These are phyloP conservation scores for Candida caryicola DNA, from an alignment of 805 yeast genomes.

Conservation along the genomic window DNA sequence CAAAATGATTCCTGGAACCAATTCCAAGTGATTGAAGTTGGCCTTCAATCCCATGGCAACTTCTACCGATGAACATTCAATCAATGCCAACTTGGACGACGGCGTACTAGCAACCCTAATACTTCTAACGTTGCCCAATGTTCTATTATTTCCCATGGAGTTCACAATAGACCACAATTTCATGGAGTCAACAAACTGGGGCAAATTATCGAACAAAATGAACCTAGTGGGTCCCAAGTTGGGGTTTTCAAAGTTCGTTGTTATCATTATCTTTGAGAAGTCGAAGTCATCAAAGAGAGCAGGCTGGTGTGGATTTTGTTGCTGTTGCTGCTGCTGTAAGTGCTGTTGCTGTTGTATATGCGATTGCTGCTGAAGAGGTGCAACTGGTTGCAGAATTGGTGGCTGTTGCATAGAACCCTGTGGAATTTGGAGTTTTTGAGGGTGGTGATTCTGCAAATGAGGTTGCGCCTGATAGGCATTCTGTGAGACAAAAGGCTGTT, in stretches of 20 bases:
- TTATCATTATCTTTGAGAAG: constrained; percentile 55
- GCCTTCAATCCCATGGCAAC: constrained; percentile 78
- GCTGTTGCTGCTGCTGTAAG: constrained; percentile 1
- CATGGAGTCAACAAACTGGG: constrained; percentile 59
- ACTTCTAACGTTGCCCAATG: constrained; percentile 57
- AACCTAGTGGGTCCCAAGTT: constrained; percentile 74
- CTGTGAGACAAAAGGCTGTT: background rate
- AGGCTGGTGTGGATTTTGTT: constrained; percentile 6
- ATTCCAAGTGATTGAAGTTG: constrained; percentile 75
- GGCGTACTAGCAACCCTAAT: constrained; percentile 32
- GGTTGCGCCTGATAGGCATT: constrained; percentile 14
- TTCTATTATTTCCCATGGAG: constrained; percentile 61
- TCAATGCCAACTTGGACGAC: constrained; percentile 39
- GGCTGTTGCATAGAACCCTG: constrained; percentile 2
- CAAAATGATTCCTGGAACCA: constrained; percentile 74
- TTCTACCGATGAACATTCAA: constrained; percentile 70
- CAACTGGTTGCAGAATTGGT: constrained; percentile 1
- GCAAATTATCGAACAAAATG: constrained; percentile 76
- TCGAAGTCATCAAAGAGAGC: constrained; percentile 52
- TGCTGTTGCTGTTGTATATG: constrained; percentile 6
- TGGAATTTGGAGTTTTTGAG: constrained; percentile 1
- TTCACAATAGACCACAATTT: constrained; percentile 25
- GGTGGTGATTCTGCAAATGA: constrained; percentile 7
- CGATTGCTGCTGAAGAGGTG: constrained; percentile 1
- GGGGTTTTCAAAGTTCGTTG: constrained; percentile 71